phyloP scores from a whole-genome alignment of 2,329 filamentous ascomycete genomes.

The Magnaporthiopsis poae region DNA sequence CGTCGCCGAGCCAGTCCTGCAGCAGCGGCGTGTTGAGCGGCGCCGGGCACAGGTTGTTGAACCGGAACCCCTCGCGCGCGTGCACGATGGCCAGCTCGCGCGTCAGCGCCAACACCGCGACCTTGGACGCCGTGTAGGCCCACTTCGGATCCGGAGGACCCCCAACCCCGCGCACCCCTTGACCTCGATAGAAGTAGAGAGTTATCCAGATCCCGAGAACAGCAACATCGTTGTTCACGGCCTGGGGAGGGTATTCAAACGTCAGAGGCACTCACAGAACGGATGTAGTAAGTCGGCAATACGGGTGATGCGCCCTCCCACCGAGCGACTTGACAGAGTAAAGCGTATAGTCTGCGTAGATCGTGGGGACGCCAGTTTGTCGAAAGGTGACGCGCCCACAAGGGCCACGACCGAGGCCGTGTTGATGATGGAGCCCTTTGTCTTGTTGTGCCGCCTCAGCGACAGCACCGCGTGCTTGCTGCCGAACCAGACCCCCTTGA shows the following conservation, averaged over 20 bases:
- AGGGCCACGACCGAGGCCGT: slow-evolving; percentile 82
- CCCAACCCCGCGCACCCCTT: too few relatives aligned
- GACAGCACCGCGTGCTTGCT: slow-evolving; percentile 83
- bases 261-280: too few relatives aligned
- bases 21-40: slow-evolving; percentile 85
- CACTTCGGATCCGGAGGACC: too few relatives aligned
- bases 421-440: slow-evolving; percentile 75
- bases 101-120: slow-evolving; percentile 81
- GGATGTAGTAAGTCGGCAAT: too few relatives aligned
- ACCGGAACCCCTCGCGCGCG: slow-evolving; percentile 76
- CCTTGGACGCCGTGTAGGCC: slow-evolving; percentile 89
- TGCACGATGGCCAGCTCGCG: slow-evolving; percentile 86
- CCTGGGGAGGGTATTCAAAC: too few relatives aligned
- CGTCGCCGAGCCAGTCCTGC: slow-evolving; percentile 88
- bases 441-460: slow-evolving; percentile 71
- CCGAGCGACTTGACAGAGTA: too few relatives aligned
- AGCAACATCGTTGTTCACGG: too few relatives aligned
- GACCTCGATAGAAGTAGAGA: too few relatives aligned
- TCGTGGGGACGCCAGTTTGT: too few relatives aligned
- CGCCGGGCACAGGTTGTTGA: slow-evolving; percentile 84
- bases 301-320: too few relatives aligned
- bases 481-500: slow-evolving; percentile 96
- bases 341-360: too few relatives aligned
- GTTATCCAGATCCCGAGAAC: too few relatives aligned
- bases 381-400: slow-evolving; percentile 73